phyloP scores from a whole-genome alignment of 257 asterid genomes.

The Orobanche coerulescens region DNA sequence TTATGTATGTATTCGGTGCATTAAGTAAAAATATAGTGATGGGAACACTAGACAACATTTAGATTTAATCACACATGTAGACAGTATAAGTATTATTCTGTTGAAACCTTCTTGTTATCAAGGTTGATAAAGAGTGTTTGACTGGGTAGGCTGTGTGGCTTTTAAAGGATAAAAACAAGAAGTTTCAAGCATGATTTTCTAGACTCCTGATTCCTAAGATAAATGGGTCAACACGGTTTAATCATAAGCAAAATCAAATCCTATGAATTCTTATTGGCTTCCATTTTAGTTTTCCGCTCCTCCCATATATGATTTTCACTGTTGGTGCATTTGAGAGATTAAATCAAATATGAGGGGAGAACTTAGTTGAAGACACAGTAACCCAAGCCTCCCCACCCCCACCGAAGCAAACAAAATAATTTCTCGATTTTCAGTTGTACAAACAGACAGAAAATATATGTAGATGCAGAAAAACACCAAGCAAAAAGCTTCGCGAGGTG shows the following conservation, averaged over 20 bases:
- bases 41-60: not conserved
- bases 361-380: not conserved
- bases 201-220: not conserved
- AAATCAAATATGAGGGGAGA: slow-evolving; percentile 9
- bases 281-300: not conserved
- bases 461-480: not conserved
- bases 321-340: not conserved
- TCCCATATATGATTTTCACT: not conserved
- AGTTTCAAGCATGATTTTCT: slow-evolving; percentile 8
- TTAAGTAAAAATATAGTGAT: not conserved
- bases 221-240: not conserved
- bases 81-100: too few species aligned
- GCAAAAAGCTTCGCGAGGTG: not conserved
- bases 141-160: not conserved
- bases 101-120: not conserved
- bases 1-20: not conserved
- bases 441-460: not conserved
- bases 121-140: not conserved
- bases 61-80: too few species aligned
- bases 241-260: not conserved
- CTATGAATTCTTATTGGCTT: not conserved
- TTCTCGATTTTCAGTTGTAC: not conserved
- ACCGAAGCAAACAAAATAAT: not conserved
- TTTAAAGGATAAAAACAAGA: not conserved
- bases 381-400: not conserved